Evolutionary conservation across 371 early-diverging fungal species (phyloP).

Genomic region (Rhizomucor miehei): DNA sequence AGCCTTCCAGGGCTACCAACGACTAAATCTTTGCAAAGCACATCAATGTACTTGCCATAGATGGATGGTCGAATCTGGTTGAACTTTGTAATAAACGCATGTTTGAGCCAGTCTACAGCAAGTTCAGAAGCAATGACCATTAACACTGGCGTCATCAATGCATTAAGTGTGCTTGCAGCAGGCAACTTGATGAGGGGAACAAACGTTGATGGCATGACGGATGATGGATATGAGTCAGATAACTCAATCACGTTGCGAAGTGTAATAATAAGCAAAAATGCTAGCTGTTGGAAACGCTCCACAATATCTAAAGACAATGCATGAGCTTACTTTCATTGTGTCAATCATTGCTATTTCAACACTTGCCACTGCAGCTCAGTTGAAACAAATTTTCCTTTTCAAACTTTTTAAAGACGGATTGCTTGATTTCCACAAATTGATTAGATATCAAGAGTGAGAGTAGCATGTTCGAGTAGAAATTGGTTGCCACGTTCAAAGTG

Average conservation of each 20-base stretch:
- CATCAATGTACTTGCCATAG: slow-evolving; percentile 83
- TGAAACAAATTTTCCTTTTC: slow-evolving; percentile 96
- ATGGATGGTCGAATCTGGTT: slow-evolving; percentile 90
- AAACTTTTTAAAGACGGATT: slow-evolving; percentile 93
- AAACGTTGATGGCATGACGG: slow-evolving; percentile 62
- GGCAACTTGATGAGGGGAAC: slow-evolving; percentile 57
- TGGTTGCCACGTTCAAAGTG: slow-evolving; percentile 94
- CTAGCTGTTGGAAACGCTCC: slow-evolving; percentile 89
- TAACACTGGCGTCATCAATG: slow-evolving; percentile 76
- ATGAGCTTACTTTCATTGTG: not conserved
- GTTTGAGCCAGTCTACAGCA: slow-evolving; percentile 97
- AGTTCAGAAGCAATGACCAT: slow-evolving; percentile 88
- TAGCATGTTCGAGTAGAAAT: slow-evolving; percentile 91
- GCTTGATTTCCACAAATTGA: slow-evolving; percentile 98
- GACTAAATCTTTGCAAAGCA: slow-evolving; percentile 85
- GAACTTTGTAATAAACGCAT: slow-evolving; percentile 96
- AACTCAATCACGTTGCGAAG: slow-evolving; percentile 88
- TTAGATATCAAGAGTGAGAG: slow-evolving; percentile 91
- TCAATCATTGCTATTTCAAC: too few relatives aligned
- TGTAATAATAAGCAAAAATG: slow-evolving; percentile 85
- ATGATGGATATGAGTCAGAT: slow-evolving; percentile 68
- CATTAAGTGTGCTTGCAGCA: slow-evolving; percentile 53
- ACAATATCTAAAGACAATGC: slow-evolving; percentile 73
- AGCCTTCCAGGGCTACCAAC: slow-evolving; percentile 56
- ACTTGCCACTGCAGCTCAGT: slow-evolving; percentile 80